Evolutionary conservation across 169 alveolate species (phyloP).

Genomic region (Theileria sp.): DNA sequence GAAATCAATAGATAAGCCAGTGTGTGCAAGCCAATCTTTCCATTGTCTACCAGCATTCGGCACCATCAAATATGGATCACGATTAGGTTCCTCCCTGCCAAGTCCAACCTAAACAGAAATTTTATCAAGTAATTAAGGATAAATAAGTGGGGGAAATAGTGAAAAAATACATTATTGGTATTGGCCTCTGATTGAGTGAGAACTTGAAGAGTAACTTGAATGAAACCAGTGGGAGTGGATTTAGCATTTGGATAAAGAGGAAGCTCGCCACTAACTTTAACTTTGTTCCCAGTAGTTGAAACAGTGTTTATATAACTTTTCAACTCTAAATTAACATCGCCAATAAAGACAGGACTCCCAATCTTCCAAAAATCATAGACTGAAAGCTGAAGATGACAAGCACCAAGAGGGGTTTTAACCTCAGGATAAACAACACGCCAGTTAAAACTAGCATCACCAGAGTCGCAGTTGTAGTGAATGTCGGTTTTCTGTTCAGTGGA

Average conservation of each 20-base stretch:
- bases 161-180: conserved; percentile 74
- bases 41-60: conserved; percentile 89
- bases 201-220: conserved; percentile 86
- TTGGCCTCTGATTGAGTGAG: conserved; percentile 88
- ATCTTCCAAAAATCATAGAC: conserved; percentile 83
- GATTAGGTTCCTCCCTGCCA: conserved; percentile 87
- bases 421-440: conserved; percentile 89
- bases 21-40: conserved; percentile 83
- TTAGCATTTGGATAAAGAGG: conserved; percentile 76
- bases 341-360: conserved; percentile 82
- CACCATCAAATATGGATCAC: conserved; percentile 84
- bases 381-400: conserved; percentile 86
- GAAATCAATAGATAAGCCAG: conserved; percentile 50
- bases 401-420: conserved; percentile 82
- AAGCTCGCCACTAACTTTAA: conserved; percentile 82
- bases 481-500: conserved; percentile 84
- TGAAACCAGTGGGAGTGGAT: conserved; percentile 76
- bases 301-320: conserved; percentile 81
- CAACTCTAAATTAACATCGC: conserved; percentile 82
- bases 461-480: conserved; percentile 86
- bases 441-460: conserved; percentile 85
- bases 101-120: conserved; percentile 76
- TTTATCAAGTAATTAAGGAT: neutral
- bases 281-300: conserved; percentile 73
- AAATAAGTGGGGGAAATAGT: too few species aligned